Conservation (phyloP, 305 asterid species). For the Fraxinus dipetala region DNA sequence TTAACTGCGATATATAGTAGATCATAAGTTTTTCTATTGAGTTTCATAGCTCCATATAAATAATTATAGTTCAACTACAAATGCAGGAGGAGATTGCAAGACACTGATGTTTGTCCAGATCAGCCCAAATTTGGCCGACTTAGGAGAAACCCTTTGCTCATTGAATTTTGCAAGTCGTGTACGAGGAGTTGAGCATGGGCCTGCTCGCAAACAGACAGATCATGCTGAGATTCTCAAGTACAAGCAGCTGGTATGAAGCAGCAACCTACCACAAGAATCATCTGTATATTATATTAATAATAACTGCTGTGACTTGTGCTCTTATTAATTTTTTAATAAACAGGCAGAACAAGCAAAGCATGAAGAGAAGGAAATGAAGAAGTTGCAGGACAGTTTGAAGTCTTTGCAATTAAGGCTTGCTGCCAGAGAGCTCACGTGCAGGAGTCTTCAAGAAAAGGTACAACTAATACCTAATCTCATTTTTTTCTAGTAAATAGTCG, state of each 20-base stretch:
- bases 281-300: not conserved
- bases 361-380: slow-evolving; percentile 86
- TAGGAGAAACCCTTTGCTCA: slow-evolving; percentile 92
- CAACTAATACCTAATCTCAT: not conserved
- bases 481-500: not conserved
- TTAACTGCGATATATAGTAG: not conserved
- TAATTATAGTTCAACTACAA: slow-evolving; percentile 20
- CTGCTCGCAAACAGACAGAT: slow-evolving; percentile 80
- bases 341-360: slow-evolving; percentile 90
- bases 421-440: slow-evolving; percentile 74
- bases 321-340: slow-evolving; percentile 20
- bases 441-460: slow-evolving; percentile 88
- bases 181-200: slow-evolving; percentile 94
- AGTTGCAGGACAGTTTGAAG: slow-evolving; percentile 81
- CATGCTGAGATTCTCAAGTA: slow-evolving; percentile 67
- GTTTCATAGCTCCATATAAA: slow-evolving; percentile 2
- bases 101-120: slow-evolving; percentile 93
- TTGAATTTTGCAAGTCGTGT: slow-evolving; percentile 92
- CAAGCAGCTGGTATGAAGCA: slow-evolving; percentile 73
- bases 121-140: slow-evolving; percentile 63
- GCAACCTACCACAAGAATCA: slow-evolving; percentile 1
- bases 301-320: slow-evolving; percentile 13
- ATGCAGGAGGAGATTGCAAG: slow-evolving; percentile 94
- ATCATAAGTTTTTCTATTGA: not conserved
- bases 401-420: slow-evolving; percentile 68